Evolutionary conservation across 352 stramenopile species (phyloP), one percentile per base, ranked within the genome.

Genomic region (Saprolegnia diclina): DNA sequence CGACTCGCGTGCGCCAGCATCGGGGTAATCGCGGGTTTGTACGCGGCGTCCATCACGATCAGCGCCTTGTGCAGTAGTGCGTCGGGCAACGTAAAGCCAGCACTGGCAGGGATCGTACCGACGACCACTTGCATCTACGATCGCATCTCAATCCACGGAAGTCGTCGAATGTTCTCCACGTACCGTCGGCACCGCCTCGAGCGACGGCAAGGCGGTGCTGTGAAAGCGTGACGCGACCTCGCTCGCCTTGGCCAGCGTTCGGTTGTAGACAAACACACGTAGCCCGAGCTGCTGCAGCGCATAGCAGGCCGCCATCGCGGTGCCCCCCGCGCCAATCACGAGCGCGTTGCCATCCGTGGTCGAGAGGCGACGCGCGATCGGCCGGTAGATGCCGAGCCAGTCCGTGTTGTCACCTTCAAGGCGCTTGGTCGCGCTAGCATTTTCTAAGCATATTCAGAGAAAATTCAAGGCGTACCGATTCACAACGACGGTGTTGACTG

Each of bases 1-100:
- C 76, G 79, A 35, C 88, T 70, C 1, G 94, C 95, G 70, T 99
- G 92, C 22, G 75, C 77, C 19, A 99, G 76, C 24, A 99, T 88
- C 29, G 90, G 87, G 14, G 96, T 99, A 55, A 94, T 78, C 67
- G 96, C 95, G 35, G 97, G 96, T 78, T 98, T 98, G 86, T 99
- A 99, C 67, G 98, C 97, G 0, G 97, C 97, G 70, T 99, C 97
- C 74, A 99, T 90, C 40, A 99, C 88, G 26, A 99, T 79, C 7
- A 87, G 73, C 40, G 71, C 73, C 45, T 64, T 71, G 22, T 82
- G 68, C 16, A 91, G 68, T 61, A 93, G 72, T 38, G 94, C 73
- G 40, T 89, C 76, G 1, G 90, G 89, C 38, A 97, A 68, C 37
- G 81, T 79, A 55, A 97, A 92, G 64, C 81, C 76, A 13, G 93